phyloP scores from a whole-genome alignment of 306 rosid species.

The Neltuma alba region DNA sequence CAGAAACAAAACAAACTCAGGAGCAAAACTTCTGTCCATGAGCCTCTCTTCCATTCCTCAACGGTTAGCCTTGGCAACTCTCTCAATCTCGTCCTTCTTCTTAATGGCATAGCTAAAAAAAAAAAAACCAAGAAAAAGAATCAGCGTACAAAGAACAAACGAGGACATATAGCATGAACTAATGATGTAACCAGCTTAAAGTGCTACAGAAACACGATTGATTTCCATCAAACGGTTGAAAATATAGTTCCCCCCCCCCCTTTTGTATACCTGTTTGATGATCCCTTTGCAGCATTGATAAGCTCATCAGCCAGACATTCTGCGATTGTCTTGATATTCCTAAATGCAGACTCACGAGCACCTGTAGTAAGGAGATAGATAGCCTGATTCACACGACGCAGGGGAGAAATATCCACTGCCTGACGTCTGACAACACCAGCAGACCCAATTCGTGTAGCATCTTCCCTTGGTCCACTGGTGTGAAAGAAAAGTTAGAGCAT shows the following conservation, averaged over 20 bases:
- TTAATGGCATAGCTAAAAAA: slow-evolving; percentile 55
- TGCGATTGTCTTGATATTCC: slow-evolving; percentile 49
- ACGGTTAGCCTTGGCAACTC: slow-evolving; percentile 66
- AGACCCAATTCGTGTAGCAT: slow-evolving; percentile 61
- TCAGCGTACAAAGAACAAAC: neutral
- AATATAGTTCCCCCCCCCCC: neutral
- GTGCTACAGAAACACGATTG: neutral
- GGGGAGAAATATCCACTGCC: slow-evolving; percentile 43
- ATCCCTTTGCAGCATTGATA: slow-evolving; percentile 62
- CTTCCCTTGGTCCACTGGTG: neutral
- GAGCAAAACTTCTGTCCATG: slow-evolving; percentile 25
- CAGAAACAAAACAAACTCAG: neutral
- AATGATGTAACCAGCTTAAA: neutral
- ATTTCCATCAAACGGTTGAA: neutral
- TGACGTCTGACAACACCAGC: slow-evolving; percentile 67
- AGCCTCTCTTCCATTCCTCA: slow-evolving; percentile 27
- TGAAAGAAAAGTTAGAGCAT: neutral
- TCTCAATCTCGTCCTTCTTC: slow-evolving; percentile 63
- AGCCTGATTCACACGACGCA: too few relatives aligned
- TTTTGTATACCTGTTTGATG: slow-evolving; percentile 50
- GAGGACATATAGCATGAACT: neutral
- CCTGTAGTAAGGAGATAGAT: too few relatives aligned
- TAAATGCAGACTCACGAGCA: too few relatives aligned
- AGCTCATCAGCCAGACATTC: slow-evolving; percentile 64
- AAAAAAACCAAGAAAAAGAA: neutral